Conservation (phyloP, 163 green algal species). For the Scenedesmus sp. region DNA sequence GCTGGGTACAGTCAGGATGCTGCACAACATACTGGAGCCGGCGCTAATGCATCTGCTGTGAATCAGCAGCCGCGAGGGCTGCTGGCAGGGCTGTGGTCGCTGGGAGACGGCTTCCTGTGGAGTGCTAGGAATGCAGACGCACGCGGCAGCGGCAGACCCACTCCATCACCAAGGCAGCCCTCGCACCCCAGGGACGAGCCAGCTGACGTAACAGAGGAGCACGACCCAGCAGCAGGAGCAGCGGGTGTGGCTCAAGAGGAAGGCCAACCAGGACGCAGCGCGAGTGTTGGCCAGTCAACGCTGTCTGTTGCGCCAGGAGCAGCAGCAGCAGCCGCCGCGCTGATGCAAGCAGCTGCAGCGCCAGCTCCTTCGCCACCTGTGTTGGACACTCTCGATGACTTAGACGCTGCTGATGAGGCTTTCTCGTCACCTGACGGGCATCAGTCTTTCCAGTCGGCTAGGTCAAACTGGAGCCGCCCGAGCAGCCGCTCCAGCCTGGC, state of each 20-base stretch:
- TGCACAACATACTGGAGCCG: neutral
- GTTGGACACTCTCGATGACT: neutral
- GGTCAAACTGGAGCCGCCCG: neutral
- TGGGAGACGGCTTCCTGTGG: constrained; percentile 10
- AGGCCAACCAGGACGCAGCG: neutral
- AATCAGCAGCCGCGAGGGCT: neutral
- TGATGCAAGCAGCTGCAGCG: neutral
- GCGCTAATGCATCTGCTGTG: neutral
- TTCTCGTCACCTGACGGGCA: neutral
- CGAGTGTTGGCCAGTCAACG: neutral
- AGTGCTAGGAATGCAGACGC: neutral
- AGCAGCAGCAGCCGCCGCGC: constrained; percentile 4
- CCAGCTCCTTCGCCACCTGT: neutral
- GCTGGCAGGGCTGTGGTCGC: constrained; percentile 17
- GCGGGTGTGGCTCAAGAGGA: neutral
- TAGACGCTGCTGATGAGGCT: neutral
- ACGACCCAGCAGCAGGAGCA: neutral
- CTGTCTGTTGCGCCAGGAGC: neutral
- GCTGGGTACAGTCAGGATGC: neutral
- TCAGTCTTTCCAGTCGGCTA: neutral
- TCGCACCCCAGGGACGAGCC: neutral
- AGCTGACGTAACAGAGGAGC: neutral
- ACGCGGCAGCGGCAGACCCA: neutral
- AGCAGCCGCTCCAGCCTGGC: neutral
- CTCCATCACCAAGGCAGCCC: neutral